Conservation (phyloP, 306 rosid genomes). For the Fragaria nilgerrensis region DNA sequence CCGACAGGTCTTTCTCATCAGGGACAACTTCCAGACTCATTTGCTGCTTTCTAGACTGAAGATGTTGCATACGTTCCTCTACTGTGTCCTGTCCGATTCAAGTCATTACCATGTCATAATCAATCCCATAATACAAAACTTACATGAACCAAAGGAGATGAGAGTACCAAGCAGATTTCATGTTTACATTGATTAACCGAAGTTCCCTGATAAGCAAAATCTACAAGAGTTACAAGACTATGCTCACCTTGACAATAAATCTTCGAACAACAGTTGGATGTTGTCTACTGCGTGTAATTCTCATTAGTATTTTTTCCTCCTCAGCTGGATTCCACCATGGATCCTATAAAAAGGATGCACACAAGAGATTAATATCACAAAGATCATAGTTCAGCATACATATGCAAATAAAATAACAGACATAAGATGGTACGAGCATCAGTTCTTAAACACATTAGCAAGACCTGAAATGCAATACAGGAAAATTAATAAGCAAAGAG, state of each 20-base stretch:
- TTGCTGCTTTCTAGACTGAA: too few relatives aligned
- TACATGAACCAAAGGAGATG: too few relatives aligned
- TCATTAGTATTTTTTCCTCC: slow-evolving; percentile 85
- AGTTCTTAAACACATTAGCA: slow-evolving; percentile 74
- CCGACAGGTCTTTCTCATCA: too few relatives aligned
- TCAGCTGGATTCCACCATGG: slow-evolving; percentile 99
- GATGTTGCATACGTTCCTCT: too few relatives aligned
- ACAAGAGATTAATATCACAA: not conserved
- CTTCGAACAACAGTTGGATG: slow-evolving; percentile 44
- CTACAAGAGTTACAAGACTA: too few relatives aligned
- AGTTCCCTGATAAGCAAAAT: too few relatives aligned
- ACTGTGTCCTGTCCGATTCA: too few relatives aligned
- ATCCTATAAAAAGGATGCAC: slow-evolving; percentile 40
- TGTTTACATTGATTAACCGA: too few relatives aligned
- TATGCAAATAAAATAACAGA: not conserved
- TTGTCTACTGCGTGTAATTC: slow-evolving; percentile 82
- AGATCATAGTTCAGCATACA: not conserved
- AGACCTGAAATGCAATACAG: slow-evolving; percentile 43
- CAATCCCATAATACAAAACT: too few relatives aligned
- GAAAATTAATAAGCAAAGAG: not conserved
- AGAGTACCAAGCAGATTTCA: too few relatives aligned
- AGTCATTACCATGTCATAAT: too few relatives aligned
- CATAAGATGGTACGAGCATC: slow-evolving; percentile 30
- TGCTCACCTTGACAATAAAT: slow-evolving; percentile 50
- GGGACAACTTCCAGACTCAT: too few relatives aligned